Evolutionary conservation across 495 filamentous ascomycete genomes (phyloP).

Genomic region (Lasiosphaeriaceae sp.): DNA sequence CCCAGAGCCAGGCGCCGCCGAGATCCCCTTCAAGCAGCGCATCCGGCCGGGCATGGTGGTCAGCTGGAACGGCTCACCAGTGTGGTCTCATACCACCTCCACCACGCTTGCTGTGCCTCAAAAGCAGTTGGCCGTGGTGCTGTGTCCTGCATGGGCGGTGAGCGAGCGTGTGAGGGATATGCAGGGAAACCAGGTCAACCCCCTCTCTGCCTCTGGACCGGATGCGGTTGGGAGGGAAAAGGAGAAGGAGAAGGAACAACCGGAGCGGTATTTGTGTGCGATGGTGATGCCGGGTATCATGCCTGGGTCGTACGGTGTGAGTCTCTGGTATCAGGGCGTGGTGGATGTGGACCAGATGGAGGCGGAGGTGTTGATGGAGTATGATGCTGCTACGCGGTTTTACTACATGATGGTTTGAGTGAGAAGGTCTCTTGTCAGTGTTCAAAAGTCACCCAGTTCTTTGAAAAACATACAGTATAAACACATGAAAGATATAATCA

Average conservation of each 20-base stretch:
- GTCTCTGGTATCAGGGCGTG: slow-evolving; percentile 27
- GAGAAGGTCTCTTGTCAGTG: no score
- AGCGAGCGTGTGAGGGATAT: slow-evolving; percentile 16
- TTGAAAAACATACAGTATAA: no score
- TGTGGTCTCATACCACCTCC: background rate
- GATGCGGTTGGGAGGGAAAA: background rate
- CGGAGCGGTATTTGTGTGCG: slow-evolving; percentile 25
- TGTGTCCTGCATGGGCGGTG: slow-evolving; percentile 14
- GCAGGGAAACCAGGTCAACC: slow-evolving; percentile 10
- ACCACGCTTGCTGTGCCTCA: background rate
- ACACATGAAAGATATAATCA: no score
- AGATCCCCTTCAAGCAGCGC: slow-evolving; percentile 26
- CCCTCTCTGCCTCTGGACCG: background rate
- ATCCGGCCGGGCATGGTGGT: slow-evolving; percentile 35
- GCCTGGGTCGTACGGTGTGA: slow-evolving; percentile 31
- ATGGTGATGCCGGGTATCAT: slow-evolving; percentile 22
- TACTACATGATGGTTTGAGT: no score
- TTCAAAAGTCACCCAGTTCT: no score
- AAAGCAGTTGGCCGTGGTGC: slow-evolving; percentile 10
- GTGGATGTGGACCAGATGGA: slow-evolving; percentile 30
- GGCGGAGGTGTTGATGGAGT: slow-evolving; percentile 37
- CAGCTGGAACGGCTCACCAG: background rate
- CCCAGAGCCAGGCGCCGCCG: slow-evolving; percentile 4
- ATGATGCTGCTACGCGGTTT: slow-evolving; percentile 36
- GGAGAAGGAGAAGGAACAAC: background rate